Base-by-base conservation (phyloP, 768 basidiomycete genomes). In the Fomitopsis pulvina region DNA sequence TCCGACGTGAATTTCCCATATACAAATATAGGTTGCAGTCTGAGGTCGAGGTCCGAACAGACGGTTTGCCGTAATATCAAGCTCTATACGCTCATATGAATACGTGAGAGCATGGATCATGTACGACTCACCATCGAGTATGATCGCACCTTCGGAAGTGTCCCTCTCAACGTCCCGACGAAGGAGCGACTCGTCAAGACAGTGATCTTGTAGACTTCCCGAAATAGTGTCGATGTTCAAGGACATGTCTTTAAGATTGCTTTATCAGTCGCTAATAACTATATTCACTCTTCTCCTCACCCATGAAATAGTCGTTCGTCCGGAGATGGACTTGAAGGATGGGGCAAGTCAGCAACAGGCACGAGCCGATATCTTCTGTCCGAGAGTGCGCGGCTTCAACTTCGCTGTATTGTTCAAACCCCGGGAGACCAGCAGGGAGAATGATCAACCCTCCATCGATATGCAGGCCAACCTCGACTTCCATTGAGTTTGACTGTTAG, bases 1-100 rank as follows among this genome's bases (percentile, higher is more conserved):
- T 5, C 91, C 91, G 16, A 92, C 29, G n/a, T 69, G 69, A 40
- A 94, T 78, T 60, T 95, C 92, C 95, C 95, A 98, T 12, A 96
- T 77, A 62, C 94, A 97, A 4, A 95, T 71, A 60, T 98, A 98
- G 1, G 92, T 84, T 1, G 87, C 68, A 0, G 87, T 88, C 2
- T 79, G 77, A 6, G 95, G 95, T 51, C 83, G 80, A 11, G 90
- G 89, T 7, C 95, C 95, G 60, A 96, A 95, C 10, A 98, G 69
- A 22, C 94, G 81, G 61, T 96, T 79, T 1, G 89, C 85, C 12
- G 81, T 79, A 42, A 98, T 79, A 52, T 89, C 79, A 56, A 94
- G 64, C 10, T 87, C 90, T 87, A 11, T 11, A n/a, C 3, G 30
- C 10, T 29, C 30, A 5, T 32, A 27, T 21, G 26, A 32, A 11